Conservation (phyloP, 306 rosid species). For the Oemleria cerasiformis region DNA sequence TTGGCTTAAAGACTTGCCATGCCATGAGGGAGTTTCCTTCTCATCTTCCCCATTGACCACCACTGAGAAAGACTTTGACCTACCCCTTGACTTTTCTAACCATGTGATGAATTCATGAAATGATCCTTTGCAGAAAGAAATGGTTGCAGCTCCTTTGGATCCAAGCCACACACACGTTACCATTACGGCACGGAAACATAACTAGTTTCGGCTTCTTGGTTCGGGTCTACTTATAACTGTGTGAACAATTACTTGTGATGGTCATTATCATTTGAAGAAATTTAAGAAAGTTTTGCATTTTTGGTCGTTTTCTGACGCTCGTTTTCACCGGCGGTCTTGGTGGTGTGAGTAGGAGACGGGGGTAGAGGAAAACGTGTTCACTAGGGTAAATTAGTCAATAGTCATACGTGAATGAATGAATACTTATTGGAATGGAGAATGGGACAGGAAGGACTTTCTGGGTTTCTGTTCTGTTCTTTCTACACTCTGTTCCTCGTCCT, state of each 20-base stretch:
- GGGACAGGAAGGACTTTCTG: not conserved
- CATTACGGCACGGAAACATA: no score
- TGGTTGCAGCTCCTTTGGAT: not conserved
- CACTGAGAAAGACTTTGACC: constrained; percentile 16
- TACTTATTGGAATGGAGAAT: no score
- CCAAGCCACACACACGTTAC: not conserved
- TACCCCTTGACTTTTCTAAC: constrained; percentile 21
- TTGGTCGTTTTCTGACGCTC: not conserved
- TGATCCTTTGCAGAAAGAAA: not conserved
- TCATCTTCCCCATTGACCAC: constrained; percentile 21
- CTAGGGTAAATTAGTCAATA: not conserved
- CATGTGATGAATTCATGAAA: not conserved
- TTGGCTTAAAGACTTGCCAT: not conserved
- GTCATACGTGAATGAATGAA: not conserved
- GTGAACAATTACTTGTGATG: no score
- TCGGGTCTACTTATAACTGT: no score
- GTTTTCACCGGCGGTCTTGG: constrained; percentile 2
- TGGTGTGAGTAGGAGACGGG: constrained; percentile 18
- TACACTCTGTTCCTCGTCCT: not conserved
- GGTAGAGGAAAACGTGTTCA: not conserved
- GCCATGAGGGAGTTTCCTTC: constrained; percentile 11
- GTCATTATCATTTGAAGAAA: no score
- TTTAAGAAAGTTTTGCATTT: constrained; percentile 4
- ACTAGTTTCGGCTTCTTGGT: no score
- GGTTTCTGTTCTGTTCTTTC: not conserved